phyloP scores from a whole-genome alignment of 768 basidiomycete genomes.

The Mrakia hoshinonis region DNA sequence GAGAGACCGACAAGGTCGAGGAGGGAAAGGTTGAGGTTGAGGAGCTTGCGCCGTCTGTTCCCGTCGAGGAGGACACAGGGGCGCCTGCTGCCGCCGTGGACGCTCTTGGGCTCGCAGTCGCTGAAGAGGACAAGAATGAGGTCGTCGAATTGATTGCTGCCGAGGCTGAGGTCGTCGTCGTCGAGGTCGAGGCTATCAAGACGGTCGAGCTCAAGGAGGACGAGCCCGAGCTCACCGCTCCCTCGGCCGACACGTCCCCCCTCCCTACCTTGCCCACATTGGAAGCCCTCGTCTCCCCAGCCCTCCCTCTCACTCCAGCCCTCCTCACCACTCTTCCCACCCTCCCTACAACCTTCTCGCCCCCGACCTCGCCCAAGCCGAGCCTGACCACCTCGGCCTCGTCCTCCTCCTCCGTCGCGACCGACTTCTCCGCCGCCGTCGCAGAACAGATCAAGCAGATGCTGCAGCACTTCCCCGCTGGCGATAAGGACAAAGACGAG shows the following conservation, averaged over 20 bases:
- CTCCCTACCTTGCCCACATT: too few relatives aligned
- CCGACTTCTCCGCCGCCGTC: too few relatives aligned
- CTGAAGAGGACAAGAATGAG: too few relatives aligned
- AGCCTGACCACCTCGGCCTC: background rate
- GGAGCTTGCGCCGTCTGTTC: background rate
- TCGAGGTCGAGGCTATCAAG: background rate
- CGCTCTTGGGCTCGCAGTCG: too few relatives aligned
- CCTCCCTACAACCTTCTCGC: background rate
- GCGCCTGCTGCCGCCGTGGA: too few relatives aligned
- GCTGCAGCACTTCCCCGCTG: background rate
- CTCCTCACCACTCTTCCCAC: background rate
- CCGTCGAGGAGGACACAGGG: too few relatives aligned
- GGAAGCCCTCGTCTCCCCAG: background rate
- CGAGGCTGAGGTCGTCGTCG: too few relatives aligned
- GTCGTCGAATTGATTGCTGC: too few relatives aligned
- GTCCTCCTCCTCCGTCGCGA: background rate
- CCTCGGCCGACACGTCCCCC: too few relatives aligned
- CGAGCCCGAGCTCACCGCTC: too few relatives aligned
- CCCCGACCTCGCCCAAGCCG: background rate
- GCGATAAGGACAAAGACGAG: background rate
- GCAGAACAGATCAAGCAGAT: background rate
- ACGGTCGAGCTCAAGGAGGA: background rate
- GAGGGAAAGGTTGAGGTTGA: background rate
- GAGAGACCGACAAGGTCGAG: background rate
- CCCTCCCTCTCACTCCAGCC: background rate